Base-by-base conservation (phyloP, 2,329 filamentous ascomycete genomes). In the Pestalotiopsis sp. region DNA sequence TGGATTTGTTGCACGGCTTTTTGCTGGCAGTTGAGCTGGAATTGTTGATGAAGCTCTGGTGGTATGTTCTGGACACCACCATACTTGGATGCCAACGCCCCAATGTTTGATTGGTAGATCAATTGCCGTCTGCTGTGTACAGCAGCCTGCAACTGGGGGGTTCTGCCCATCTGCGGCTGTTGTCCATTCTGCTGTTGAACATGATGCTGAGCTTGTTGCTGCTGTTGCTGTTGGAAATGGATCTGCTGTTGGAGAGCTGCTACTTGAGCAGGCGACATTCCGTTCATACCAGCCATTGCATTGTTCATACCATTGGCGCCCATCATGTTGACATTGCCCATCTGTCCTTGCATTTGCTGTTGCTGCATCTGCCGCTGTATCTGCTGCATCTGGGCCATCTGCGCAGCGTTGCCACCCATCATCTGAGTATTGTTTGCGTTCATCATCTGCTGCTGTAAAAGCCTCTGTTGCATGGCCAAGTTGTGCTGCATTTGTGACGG, bases 41-140 rank as follows among this genome's bases (percentile, higher is more conserved):
- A 82, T 39, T 80, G 81, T 0, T 85, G 81, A 36, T 84, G 68
- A 1, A 80, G 66, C 0, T 88, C 86, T 0, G 73, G 77, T 0
- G 87, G 86, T 3, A 88, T 83, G 38, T 82, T 81, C 25, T 83
- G 81, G 4, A 75, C 68, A 0, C 82, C 80, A 12, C 84, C 84
- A 67, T 78, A 85, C 20, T 81, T 82, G 1, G 73, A 72, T 0
- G 77, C 75, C 2, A 83, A 69, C 1, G 68, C 64, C 0, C 68
- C 72, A 9, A 88, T 71, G 66, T 83, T 76, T 64, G 79, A 80
- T 12, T 77, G 69, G 61, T 83, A 87, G 0, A 87, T 68, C 2
- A 74, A 57, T 6, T 80, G 75, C 4, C 81, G 77, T 12, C 80
- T 79, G 23, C 79, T 73, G 66, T 80, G 80, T 5, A 77, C 70